phyloP scores from a whole-genome alignment of 805 yeast species.

The Starmera quercuum region DNA sequence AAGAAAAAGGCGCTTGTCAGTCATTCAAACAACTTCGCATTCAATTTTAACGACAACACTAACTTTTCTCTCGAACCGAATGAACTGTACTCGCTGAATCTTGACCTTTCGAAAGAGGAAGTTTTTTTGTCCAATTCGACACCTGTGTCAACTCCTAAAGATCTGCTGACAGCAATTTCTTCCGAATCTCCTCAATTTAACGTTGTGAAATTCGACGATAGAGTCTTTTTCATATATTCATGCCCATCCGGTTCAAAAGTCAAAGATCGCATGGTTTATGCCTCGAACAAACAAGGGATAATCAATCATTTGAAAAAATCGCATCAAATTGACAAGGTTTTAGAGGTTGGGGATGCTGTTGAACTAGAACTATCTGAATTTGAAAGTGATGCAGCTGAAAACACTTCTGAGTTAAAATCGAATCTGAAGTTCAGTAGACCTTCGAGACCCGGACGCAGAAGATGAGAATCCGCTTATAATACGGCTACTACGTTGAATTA shows the following conservation, averaged over 20 bases:
- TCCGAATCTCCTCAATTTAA: constrained; percentile 50
- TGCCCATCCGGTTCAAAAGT: constrained; percentile 91
- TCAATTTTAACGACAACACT: constrained; percentile 21
- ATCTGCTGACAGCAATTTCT: constrained; percentile 26
- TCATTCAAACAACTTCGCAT: constrained; percentile 18
- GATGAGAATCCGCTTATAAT: no score
- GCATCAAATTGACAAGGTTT: constrained; percentile 30
- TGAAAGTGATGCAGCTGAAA: constrained; percentile 14
- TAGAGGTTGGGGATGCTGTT: constrained; percentile 68
- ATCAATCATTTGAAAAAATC: constrained; percentile 37
- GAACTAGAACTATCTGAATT: constrained; percentile 56
- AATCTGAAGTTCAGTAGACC: constrained; percentile 49
- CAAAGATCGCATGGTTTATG: constrained; percentile 87
- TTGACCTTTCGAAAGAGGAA: constrained; percentile 43
- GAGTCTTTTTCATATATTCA: constrained; percentile 61
- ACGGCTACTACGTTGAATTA: no score
- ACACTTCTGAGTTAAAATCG: constrained; percentile 4
- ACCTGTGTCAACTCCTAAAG: constrained; percentile 17
- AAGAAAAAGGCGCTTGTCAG: constrained; percentile 19
- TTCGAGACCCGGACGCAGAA: constrained; percentile 60
- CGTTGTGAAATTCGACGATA: constrained; percentile 36
- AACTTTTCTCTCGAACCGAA: constrained; percentile 18
- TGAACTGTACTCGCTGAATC: constrained; percentile 40
- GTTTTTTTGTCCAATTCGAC: constrained; percentile 28
- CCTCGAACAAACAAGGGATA: constrained; percentile 66